A percentile compares a stretch with the other conserved stretches of the same genome.
phyloP scores from a whole-genome alignment of 192 early-diverging fungal genomes.

The Coemansia sp. region DNA sequence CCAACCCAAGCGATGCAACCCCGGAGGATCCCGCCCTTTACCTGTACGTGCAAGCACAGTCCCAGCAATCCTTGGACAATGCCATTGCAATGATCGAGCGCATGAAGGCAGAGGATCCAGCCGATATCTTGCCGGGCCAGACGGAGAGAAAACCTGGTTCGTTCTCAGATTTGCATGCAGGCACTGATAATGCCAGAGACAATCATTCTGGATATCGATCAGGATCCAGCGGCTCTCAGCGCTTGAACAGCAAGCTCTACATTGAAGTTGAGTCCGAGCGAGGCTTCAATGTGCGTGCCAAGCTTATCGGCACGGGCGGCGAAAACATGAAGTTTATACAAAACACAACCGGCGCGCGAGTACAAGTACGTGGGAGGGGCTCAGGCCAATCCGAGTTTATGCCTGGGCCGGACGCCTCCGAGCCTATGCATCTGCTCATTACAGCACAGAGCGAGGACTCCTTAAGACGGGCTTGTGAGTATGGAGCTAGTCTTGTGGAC shows the following conservation, averaged over 20 bases:
- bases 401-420: conserved; percentile 66
- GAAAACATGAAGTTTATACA: conserved; percentile 89
- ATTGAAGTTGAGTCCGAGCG: conserved; percentile 75
- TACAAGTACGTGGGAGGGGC: conserved; percentile 83
- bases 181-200: conserved; percentile 14
- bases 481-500: conserved; percentile 76
- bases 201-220: conserved; percentile 42
- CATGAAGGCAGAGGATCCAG: conserved; percentile 41
- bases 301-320: conserved; percentile 80
- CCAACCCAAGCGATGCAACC: conserved; percentile 70
- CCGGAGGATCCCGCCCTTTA: conserved; percentile 79
- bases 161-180: conserved; percentile 7
- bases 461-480: conserved; percentile 66
- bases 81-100: conserved; percentile 76
- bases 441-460: conserved; percentile 68
- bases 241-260: conserved; percentile 66
- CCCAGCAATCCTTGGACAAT: conserved; percentile 67
- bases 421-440: conserved; percentile 83
- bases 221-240: conserved; percentile 6
- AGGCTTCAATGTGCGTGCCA: conserved; percentile 82
- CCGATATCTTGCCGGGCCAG: too few relatives aligned
- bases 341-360: conserved; percentile 71
- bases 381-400: conserved; percentile 76
- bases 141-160: neutral
- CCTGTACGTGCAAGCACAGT: conserved; percentile 72